Evolutionary conservation across 1,284 basidiomycete species (phyloP).

Genomic region (Cutaneotrichosporon dermatis): DNA sequence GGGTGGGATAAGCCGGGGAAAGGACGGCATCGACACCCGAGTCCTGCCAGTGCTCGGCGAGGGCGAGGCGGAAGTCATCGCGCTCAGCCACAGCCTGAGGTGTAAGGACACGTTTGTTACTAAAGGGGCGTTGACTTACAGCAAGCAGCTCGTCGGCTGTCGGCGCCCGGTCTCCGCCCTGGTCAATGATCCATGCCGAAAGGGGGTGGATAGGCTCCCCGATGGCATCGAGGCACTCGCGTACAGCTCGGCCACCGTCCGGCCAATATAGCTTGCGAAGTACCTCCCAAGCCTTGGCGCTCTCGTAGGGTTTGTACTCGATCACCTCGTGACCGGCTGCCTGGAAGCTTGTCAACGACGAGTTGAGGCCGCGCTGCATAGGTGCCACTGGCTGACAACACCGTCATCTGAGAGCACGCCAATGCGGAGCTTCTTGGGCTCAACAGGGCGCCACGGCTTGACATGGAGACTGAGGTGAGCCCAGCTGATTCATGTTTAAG

Average conservation of each 20-base stretch:
- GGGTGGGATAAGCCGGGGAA: slow-evolving; percentile 33
- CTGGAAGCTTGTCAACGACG: slow-evolving; percentile 28
- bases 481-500: no score
- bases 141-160: slow-evolving; percentile 25
- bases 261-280: slow-evolving; percentile 37
- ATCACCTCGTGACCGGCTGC: slow-evolving; percentile 28
- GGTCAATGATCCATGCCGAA: slow-evolving; percentile 33
- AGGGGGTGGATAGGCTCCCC: slow-evolving; percentile 38
- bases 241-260: slow-evolving; percentile 28
- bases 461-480: neutral
- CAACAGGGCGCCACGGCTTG: slow-evolving; percentile 28
- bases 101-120: no score
- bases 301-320: slow-evolving; percentile 21
- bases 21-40: slow-evolving; percentile 39
- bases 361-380: slow-evolving; percentile 41
- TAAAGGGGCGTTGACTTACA: slow-evolving; percentile 18
- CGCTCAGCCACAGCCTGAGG: slow-evolving; percentile 11
- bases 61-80: slow-evolving; percentile 29
- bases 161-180: slow-evolving; percentile 11
- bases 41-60: slow-evolving; percentile 25
- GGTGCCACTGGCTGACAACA: slow-evolving; percentile 44
- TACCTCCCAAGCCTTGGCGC: slow-evolving; percentile 27
- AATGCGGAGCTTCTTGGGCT: slow-evolving; percentile 41
- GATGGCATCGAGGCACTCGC: slow-evolving; percentile 17
- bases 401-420: slow-evolving; percentile 50